Evolutionary conservation across 2,329 filamentous ascomycete species (phyloP).

Genomic region (Stagonosporopsis vannaccii): DNA sequence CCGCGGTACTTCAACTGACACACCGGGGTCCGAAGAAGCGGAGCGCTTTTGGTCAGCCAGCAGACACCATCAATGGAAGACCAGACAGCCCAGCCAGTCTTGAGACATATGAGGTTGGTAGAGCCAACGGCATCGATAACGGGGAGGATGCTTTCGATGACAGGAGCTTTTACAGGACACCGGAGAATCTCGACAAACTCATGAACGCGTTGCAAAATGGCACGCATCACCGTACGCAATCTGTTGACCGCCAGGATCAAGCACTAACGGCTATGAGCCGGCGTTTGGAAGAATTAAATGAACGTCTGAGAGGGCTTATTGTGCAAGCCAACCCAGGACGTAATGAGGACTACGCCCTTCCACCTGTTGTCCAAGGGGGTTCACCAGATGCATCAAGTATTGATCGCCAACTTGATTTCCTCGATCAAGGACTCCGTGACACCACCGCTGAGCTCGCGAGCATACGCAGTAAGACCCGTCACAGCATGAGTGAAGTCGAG

Average conservation of each 20-base stretch:
- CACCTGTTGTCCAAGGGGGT: conserved; percentile 31
- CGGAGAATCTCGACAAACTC: conserved; percentile 68
- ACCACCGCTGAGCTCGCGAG: conserved; percentile 65
- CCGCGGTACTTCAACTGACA: conserved; percentile 88
- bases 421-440: conserved; percentile 69
- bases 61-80: conserved; percentile 50
- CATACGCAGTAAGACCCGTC: conserved; percentile 36
- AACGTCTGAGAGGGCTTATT: conserved; percentile 71
- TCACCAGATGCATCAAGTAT: conserved; percentile 40
- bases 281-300: conserved; percentile 73
- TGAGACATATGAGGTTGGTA: conserved; percentile 70
- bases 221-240: conserved; percentile 37
- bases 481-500: conserved; percentile 42
- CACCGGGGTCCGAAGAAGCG: conserved; percentile 76
- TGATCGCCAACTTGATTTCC: conserved; percentile 71
- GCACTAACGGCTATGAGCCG: conserved; percentile 68
- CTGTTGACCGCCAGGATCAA: conserved; percentile 50
- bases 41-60: conserved; percentile 53
- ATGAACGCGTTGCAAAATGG: conserved; percentile 50
- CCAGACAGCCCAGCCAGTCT: conserved; percentile 80
- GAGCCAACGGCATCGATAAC: conserved; percentile 55
- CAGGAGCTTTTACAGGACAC: conserved; percentile 72
- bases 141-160: conserved; percentile 77
- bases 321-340: conserved; percentile 65
- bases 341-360: conserved; percentile 42